phyloP scores from a whole-genome alignment of 139 green algal species.

The Eudorina sp. region DNA sequence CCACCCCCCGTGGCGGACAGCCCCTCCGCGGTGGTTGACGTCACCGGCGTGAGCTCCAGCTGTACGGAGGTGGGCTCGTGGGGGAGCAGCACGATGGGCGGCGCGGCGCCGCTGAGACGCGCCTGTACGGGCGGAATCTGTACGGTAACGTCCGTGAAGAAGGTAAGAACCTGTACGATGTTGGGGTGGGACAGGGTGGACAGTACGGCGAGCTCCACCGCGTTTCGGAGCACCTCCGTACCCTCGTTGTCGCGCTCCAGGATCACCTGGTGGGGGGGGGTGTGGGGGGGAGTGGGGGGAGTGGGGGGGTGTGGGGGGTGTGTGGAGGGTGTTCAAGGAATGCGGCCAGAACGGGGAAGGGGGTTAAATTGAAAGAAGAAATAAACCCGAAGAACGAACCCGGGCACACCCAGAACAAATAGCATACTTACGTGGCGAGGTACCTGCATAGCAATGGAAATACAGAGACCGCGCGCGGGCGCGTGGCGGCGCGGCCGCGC shows the following conservation, averaged over 20 bases:
- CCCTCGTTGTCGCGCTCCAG: slow-evolving; percentile 33
- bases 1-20: not conserved
- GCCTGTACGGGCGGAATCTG: slow-evolving; percentile 9
- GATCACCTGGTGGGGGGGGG: slow-evolving; percentile 25
- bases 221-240: slow-evolving; percentile 53
- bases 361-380: no score
- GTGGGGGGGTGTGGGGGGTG: not conserved
- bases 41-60: slow-evolving; percentile 79
- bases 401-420: no score
- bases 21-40: slow-evolving; percentile 4
- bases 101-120: slow-evolving; percentile 1
- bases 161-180: slow-evolving; percentile 56
- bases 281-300: not conserved
- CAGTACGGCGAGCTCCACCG: slow-evolving; percentile 55
- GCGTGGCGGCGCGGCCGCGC: no score
- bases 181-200: slow-evolving; percentile 55
- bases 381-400: no score
- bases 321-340: no score
- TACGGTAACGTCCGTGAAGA: slow-evolving; percentile 55
- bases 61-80: slow-evolving; percentile 89
- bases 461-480: no score
- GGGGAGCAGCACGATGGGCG: slow-evolving; percentile 25
- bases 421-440: no score
- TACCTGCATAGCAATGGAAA: no score
- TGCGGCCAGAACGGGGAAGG: no score